Base-by-base conservation (phyloP, 2,329 filamentous ascomycete species). In the Lomentospora prolificans region DNA sequence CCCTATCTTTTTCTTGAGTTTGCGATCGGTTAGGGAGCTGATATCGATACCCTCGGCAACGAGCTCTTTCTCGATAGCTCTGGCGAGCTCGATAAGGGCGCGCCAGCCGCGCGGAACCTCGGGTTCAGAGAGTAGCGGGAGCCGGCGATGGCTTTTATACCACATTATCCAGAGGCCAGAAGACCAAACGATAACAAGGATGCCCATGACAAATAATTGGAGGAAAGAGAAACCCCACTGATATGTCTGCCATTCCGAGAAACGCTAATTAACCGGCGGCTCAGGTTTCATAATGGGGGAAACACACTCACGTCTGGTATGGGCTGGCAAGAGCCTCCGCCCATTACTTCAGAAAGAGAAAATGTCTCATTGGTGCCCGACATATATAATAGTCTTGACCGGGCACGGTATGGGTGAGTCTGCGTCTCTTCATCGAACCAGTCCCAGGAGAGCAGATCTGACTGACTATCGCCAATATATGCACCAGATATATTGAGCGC, bases 181-280 rank as follows among this genome's bases (percentile, higher is more conserved):
- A 0, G 59, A 62, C 62, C 62, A 66, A n/a, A n/a, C n/a, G 6
- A 62, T 41, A 9, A 50, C 17, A 1, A 64, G 50, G 4, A 58
- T 9, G 1, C 62, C 3, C 3, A 57, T 36, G 8, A 62, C 50
- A 28, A 62, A 61, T 2, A 61, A 44, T 48, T 65, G 64, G 39
- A 65, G 50, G 19, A 58, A 65, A 2, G 64, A 65, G 51, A 65
- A 65, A 2, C 64, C 64, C 63, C 64, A 66, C 46, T 62, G 59
- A 28, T 62, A 65, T 5, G 3, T 10, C 30, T 53, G 14, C 14
- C 5, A 5, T 3, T 31, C 17, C 14, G 5, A 28, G 10, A 30
- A 24, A 31, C 8, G 4, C 30, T 28, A 9, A 10, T 9, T 6
- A 30, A 33, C 39, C 24, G 9, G 46, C 9, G 9, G 10, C 14